Evolutionary conservation across 495 filamentous ascomycete genomes (phyloP).

Genomic region (Pyronema omphalodes): DNA sequence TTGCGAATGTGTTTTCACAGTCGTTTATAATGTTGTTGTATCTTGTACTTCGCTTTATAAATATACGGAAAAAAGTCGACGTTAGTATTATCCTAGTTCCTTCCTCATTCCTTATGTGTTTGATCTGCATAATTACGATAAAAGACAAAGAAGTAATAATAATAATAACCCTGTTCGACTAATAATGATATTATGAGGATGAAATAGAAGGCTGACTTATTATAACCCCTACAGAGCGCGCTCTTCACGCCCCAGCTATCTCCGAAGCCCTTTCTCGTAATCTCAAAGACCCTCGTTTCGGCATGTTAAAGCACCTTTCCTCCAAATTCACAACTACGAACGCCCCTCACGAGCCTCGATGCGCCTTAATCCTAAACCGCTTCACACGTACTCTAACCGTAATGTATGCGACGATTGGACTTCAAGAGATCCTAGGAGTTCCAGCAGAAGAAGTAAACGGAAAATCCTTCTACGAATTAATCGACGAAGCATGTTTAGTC

Average conservation of each 20-base stretch:
- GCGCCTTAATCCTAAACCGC: slow-evolving; percentile 70
- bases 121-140: neutral
- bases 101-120: neutral
- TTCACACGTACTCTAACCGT: slow-evolving; percentile 69
- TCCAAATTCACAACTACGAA: slow-evolving; percentile 55
- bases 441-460: slow-evolving; percentile 44
- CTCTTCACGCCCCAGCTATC: slow-evolving; percentile 60
- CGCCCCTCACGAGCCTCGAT: slow-evolving; percentile 54
- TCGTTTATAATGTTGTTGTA: slow-evolving; percentile 74
- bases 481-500: slow-evolving; percentile 52
- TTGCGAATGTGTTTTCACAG: slow-evolving; percentile 79
- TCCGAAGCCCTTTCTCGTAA: slow-evolving; percentile 64
- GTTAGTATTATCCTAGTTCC: slow-evolving; percentile 27
- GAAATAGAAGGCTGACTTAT: slow-evolving; percentile 1
- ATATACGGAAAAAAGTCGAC: slow-evolving; percentile 48
- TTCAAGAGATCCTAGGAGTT: slow-evolving; percentile 54
- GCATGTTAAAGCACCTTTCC: slow-evolving; percentile 76
- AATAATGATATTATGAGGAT: too few species aligned
- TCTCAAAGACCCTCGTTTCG: slow-evolving; percentile 68
- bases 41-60: slow-evolving; percentile 68
- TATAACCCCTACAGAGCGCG: slow-evolving; percentile 42
- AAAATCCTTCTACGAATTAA: slow-evolving; percentile 66
- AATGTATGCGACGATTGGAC: slow-evolving; percentile 68
- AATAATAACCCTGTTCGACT: too few species aligned
- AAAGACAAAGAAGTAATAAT: too few species aligned